phyloP scores from a whole-genome alignment of 139 green algal species.

The Marvania coccoides region DNA sequence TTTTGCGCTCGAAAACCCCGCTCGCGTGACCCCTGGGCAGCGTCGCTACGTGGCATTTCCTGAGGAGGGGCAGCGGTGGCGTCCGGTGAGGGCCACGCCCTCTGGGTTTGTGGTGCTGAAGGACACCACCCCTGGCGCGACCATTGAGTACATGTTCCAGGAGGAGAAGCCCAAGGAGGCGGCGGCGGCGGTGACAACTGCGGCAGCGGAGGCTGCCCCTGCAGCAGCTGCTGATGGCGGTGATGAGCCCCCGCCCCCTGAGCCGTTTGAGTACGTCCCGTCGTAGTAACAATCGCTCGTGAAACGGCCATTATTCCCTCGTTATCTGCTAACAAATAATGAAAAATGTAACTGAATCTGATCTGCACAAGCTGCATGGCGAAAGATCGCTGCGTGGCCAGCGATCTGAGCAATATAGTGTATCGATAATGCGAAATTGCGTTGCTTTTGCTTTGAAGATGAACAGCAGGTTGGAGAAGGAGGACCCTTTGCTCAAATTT shows the following conservation, averaged over 20 bases:
- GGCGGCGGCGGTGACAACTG: constrained; percentile 3
- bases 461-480: too few relatives aligned
- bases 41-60: constrained; percentile 46
- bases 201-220: constrained; percentile 3
- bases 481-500: too few relatives aligned
- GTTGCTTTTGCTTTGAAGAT: too few relatives aligned
- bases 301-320: too few relatives aligned
- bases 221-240: background rate
- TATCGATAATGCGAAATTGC: too few relatives aligned
- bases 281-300: background rate
- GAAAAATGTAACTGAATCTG: too few relatives aligned
- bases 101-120: constrained; percentile 59
- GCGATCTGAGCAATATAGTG: too few relatives aligned
- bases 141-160: constrained; percentile 21
- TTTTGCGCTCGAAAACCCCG: constrained; percentile 72
- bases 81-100: constrained; percentile 19
- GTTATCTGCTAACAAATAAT: too few relatives aligned
- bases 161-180: constrained; percentile 11
- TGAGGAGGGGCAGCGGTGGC: constrained; percentile 13
- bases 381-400: too few relatives aligned
- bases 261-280: constrained; percentile 69
- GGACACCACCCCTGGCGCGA: constrained; percentile 34
- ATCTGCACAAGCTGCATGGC: too few relatives aligned
- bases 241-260: constrained; percentile 68
- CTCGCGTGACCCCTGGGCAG: constrained; percentile 77